phyloP scores from a whole-genome alignment of 441 rosid genomes.

The Breynia disticha region DNA sequence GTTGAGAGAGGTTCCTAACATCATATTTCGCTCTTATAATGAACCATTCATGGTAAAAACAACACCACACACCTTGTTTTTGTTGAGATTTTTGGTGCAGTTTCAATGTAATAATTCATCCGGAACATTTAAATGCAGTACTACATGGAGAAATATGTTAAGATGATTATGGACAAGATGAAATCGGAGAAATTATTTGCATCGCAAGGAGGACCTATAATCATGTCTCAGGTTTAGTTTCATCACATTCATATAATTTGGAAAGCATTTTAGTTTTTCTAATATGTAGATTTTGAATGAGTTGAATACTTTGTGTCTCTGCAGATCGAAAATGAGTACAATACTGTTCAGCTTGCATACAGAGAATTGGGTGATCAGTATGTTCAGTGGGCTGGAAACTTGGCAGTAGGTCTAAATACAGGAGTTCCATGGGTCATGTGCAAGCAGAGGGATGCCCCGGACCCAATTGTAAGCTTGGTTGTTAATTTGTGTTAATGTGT shows the following conservation, averaged over 20 bases:
- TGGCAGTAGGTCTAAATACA: conserved; percentile 38
- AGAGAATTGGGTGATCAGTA: conserved; percentile 47
- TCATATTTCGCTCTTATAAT: conserved; percentile 72
- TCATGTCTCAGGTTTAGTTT: conserved; percentile 60
- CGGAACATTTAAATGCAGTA: conserved; percentile 25
- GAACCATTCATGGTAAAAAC: conserved; percentile 52
- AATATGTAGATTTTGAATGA: background rate
- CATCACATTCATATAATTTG: background rate
- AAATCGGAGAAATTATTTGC: conserved; percentile 60
- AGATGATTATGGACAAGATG: conserved; percentile 44
- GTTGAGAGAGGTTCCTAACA: conserved; percentile 68
- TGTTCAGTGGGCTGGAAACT: conserved; percentile 74
- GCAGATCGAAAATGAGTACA: conserved; percentile 98
- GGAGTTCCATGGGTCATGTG: conserved; percentile 97
- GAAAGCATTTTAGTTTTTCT: background rate
- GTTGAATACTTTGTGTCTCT: conserved; percentile 4
- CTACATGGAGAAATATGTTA: conserved; percentile 56
- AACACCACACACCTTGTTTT: background rate
- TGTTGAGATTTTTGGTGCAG: background rate
- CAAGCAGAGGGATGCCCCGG: conserved; percentile 93
- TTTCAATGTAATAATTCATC: background rate
- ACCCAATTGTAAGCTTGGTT: conserved; percentile 40
- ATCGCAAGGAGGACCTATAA: conserved; percentile 86
- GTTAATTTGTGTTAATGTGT: too few species aligned
- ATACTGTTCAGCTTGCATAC: conserved; percentile 69